Base-by-base conservation (phyloP, 1,284 basidiomycete genomes). In the Rhodotorula sp. region DNA sequence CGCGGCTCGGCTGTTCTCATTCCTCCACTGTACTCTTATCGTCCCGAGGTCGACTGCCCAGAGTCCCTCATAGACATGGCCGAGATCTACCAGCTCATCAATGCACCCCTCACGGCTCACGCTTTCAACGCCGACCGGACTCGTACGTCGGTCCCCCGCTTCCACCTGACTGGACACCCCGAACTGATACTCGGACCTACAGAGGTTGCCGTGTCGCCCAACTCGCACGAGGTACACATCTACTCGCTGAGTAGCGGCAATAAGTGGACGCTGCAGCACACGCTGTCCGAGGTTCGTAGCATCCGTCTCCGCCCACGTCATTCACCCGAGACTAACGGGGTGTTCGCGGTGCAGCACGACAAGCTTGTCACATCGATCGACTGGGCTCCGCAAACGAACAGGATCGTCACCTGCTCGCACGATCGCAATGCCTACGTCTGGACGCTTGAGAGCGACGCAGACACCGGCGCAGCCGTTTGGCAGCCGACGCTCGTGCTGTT, bases 381-480 rank as follows among this genome's bases (percentile, higher is more conserved):
- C 82, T 99, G 97, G 97, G 97, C 95, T 5, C 93, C 94, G 15
- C 87, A 87, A 77, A 92, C 95, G 62, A 98, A 99, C 83, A 90
- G 93, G 43, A 95, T 99, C 83, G 97, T 99, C 48, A 98, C 95
- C 18, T 93, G 94, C 78, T 95, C 95, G 38, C 95, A 99, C 82
- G 97, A 99, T 81, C 86, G 97, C 62, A 99, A 99, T 81, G 97
- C 97, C 19, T 99, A 99, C 80, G 97, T 99, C 45, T 99, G 97
- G 97, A 89, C 91, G 67, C 89, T 90, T 77, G 88, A 87, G 21
- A 84, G 86, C 31, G 89, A 92, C 77, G 85, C 89, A 7, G 84
- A 86, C 70, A 90, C 89, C 0, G 89, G 89, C 16, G 85, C 83
- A 52, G 80, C 85, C 62, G 80, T 87, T 65, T 99, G 97, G 97